Base-by-base conservation (phyloP, 2,329 filamentous ascomycete species). In the Arthrobotrys iridis region DNA sequence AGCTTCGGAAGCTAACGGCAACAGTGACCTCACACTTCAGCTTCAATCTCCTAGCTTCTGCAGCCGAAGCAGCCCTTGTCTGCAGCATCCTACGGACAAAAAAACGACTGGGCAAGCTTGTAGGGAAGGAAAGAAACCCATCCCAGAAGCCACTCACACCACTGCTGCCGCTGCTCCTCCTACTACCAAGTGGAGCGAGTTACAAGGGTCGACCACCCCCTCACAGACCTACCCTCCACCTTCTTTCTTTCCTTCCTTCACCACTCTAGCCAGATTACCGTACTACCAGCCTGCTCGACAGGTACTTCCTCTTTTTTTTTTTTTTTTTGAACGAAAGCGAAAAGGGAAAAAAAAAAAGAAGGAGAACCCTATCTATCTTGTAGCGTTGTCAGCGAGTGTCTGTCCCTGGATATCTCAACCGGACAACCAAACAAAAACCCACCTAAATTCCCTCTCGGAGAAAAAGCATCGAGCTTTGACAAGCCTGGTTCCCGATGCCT, bases 401-500 rank as follows among this genome's bases (percentile, higher is more conserved):
- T 37, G 18, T 37, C 20, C 8, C 40, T 43, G 40, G 18, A 43
- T 7, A 20, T 22, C 40, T n/a, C 37, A 40, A 15, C 37, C n/a
- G 11, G 37, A n/a, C n/a, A n/a, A n/a, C n/a, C 10, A 24, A 55
- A 37, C 43, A 3, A 50, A n/a, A n/a, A n/a, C n/a, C n/a, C n/a
- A n/a, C n/a, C 26, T 30, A 20, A 55, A 55, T 13, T 7, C 28
- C 30, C 18, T 11, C 18, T 10, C 30, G 4, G 4, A 33, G 15
- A 18, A 55, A 37, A 37, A 24, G 50, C 43, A 46, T 41, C 33
- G 37, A 55, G 57, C 55, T 24, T 41, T 65, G 8, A 33, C 62
- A 35, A 33, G 33, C 63, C 13, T 75, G 63, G 63, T 68, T 75
- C 63, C 71, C 57, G 45, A 76, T 76, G 72, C 72, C 72, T 76